Percentiles rank a stretch among this genome's conserved stretches.
phyloP scores from a whole-genome alignment of 352 stramenopile genomes.

The Hyaloperonospora brassicae region DNA sequence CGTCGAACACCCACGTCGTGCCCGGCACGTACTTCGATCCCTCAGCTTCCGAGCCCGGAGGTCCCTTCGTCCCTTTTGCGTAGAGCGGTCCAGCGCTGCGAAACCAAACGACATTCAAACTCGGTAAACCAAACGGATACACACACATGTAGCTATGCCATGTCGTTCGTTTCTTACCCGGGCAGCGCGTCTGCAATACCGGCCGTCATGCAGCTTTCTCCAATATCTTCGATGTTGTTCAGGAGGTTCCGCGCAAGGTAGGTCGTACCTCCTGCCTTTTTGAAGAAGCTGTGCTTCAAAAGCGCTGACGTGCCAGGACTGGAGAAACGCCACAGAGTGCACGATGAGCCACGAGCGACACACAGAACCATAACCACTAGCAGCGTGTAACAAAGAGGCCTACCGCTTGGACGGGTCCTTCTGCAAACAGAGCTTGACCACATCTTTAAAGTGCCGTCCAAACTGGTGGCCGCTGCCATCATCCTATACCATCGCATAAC shows the following conservation, averaged over 20 bases:
- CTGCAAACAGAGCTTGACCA: slow-evolving; percentile 84
- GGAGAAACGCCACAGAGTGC: slow-evolving; percentile 2
- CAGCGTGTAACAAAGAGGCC: background rate
- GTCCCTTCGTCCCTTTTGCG: slow-evolving; percentile 69
- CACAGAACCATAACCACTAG: background rate
- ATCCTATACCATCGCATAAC: slow-evolving; percentile 33
- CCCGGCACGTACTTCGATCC: slow-evolving; percentile 79
- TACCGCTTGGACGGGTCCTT: slow-evolving; percentile 84
- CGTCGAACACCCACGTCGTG: slow-evolving; percentile 86
- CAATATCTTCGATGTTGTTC: slow-evolving; percentile 80
- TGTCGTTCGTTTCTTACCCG: slow-evolving; percentile 33
- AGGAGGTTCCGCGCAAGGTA: slow-evolving; percentile 65
- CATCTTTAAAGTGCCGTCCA: slow-evolving; percentile 80
- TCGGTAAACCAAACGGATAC: background rate
- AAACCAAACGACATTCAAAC: background rate
- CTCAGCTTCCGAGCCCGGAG: slow-evolving; percentile 48
- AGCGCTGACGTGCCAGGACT: slow-evolving; percentile 71
- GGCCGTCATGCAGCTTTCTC: slow-evolving; percentile 82
- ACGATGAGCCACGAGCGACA: slow-evolving; percentile 1
- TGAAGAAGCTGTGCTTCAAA: slow-evolving; percentile 87
- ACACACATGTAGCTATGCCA: background rate
- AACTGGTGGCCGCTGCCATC: slow-evolving; percentile 80
- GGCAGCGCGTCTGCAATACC: slow-evolving; percentile 73
- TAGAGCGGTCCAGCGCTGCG: slow-evolving; percentile 71
- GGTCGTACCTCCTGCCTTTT: slow-evolving; percentile 67